A percentile compares a stretch with the other conserved stretches of the same genome.
Conservation (phyloP, 1,284 basidiomycete species). For the Hypsizygus ulmarius region DNA sequence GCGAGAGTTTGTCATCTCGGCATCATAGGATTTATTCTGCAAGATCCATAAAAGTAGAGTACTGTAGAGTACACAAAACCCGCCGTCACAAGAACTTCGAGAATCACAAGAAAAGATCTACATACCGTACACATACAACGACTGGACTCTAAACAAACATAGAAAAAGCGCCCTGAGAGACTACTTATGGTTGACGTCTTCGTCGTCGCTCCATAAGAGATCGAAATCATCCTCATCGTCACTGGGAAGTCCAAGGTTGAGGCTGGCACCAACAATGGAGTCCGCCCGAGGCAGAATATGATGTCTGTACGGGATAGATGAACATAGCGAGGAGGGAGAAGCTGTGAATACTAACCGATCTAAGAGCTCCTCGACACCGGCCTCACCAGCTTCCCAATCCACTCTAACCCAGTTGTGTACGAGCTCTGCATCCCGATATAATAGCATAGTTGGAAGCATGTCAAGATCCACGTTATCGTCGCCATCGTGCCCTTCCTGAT, state of each 20-base stretch:
- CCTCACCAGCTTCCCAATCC: constrained; percentile 75
- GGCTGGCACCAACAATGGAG: constrained; percentile 23
- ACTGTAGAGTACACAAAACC: no score
- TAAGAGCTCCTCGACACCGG: constrained; percentile 67
- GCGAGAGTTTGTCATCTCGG: no score
- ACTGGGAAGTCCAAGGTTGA: constrained; percentile 39
- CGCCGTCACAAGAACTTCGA: no score
- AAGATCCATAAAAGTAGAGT: no score
- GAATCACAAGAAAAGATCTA: no score
- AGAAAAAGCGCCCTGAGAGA: neutral
- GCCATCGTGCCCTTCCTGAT: constrained; percentile 38
- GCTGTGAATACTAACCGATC: constrained; percentile 44
- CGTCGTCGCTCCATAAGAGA: constrained; percentile 39
- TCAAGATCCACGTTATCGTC: constrained; percentile 70
- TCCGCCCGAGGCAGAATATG: constrained; percentile 40
- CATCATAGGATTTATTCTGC: no score
- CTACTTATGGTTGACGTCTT: constrained; percentile 22
- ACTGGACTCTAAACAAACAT: neutral
- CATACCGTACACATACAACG: neutral
- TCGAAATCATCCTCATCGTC: constrained; percentile 45
- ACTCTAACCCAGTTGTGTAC: constrained; percentile 82
- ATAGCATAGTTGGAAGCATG: constrained; percentile 79
- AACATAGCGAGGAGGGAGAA: neutral
- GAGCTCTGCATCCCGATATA: constrained; percentile 80
- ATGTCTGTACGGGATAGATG: constrained; percentile 33